Conservation (phyloP, 495 filamentous ascomycete genomes). For the Xylaria curta region DNA sequence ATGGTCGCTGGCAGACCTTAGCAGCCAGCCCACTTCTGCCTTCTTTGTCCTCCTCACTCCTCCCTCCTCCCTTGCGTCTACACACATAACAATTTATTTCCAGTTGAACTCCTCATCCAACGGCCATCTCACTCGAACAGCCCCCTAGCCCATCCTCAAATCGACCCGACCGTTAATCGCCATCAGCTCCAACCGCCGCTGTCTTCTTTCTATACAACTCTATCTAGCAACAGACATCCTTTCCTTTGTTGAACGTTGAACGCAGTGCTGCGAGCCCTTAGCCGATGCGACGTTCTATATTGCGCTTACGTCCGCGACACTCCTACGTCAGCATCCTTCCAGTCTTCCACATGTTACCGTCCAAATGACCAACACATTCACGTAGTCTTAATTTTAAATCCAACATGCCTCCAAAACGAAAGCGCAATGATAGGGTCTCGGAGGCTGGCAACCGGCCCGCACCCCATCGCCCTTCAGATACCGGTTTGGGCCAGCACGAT, state of each 20-base stretch:
- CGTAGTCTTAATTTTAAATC: conserved; percentile 25
- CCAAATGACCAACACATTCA: conserved; percentile 32
- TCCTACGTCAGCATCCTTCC: conserved; percentile 19
- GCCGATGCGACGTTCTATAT: conserved; percentile 21
- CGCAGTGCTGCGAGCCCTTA: neutral
- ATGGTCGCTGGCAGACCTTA: conserved; percentile 30
- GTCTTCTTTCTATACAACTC: neutral
- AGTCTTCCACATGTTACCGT: conserved; percentile 24
- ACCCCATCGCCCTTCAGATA: conserved; percentile 59
- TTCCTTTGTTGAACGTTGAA: neutral
- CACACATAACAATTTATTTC: neutral
- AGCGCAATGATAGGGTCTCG: conserved; percentile 55
- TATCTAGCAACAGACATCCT: neutral
- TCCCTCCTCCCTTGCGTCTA: neutral
- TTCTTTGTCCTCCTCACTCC: conserved; percentile 26
- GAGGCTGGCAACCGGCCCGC: conserved; percentile 57
- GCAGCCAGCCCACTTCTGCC: conserved; percentile 22
- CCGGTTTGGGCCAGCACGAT: conserved; percentile 56
- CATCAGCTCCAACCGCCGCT: neutral
- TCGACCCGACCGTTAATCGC: neutral
- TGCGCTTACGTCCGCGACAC: neutral
- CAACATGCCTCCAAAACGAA: conserved; percentile 61
- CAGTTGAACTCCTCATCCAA: neutral
- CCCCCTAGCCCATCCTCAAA: neutral
- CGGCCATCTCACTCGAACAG: neutral